A percentile compares a stretch with the other conserved stretches of the same genome.
phyloP scores from a whole-genome alignment of 2,329 filamentous ascomycete genomes.

The Penicillium brevicompactum region DNA sequence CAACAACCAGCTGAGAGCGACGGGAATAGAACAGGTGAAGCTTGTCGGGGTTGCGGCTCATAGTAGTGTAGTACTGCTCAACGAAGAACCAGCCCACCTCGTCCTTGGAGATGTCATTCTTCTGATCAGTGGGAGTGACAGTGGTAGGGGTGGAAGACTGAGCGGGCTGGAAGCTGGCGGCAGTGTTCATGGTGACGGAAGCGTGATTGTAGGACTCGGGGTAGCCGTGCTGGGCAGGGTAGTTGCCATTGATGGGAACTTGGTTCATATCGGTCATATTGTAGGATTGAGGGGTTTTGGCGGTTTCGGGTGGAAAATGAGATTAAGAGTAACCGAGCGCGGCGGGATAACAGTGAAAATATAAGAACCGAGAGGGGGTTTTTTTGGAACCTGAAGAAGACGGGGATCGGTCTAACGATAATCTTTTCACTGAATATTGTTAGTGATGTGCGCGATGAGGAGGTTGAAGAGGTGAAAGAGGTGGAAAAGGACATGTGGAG shows the following conservation, averaged over 20 bases:
- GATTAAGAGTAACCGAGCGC: conserved; percentile 19
- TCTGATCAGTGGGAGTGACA: conserved; percentile 40
- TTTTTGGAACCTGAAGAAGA: conserved; percentile 4
- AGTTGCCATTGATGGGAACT: conserved; percentile 46
- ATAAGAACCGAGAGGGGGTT: conserved; percentile 13
- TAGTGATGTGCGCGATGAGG: conserved; percentile 15
- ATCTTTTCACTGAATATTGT: conserved; percentile 25
- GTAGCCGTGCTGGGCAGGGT: conserved; percentile 43
- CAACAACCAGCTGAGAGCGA: conserved; percentile 91
- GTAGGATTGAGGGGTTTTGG: conserved; percentile 19
- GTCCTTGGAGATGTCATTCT: conserved; percentile 68
- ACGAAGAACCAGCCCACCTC: conserved; percentile 99
- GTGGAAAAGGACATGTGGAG: conserved; percentile 3
- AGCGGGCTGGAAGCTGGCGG: conserved; percentile 41
- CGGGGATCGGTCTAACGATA: conserved; percentile 20
- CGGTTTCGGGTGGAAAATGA: conserved; percentile 12
- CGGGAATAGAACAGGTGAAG: conserved; percentile 97
- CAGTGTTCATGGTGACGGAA: conserved; percentile 37
- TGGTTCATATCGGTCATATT: conserved; percentile 45
- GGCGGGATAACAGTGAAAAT: conserved; percentile 4
- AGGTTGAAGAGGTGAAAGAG: conserved; percentile 1
- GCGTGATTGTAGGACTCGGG: conserved; percentile 40
- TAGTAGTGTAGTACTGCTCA: conserved; percentile 97
- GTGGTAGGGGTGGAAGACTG: conserved; percentile 44
- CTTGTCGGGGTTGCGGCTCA: conserved; percentile 92